Evolutionary conservation across 805 yeast genomes (phyloP).

Genomic region (Saccharomycopsis microspora): DNA sequence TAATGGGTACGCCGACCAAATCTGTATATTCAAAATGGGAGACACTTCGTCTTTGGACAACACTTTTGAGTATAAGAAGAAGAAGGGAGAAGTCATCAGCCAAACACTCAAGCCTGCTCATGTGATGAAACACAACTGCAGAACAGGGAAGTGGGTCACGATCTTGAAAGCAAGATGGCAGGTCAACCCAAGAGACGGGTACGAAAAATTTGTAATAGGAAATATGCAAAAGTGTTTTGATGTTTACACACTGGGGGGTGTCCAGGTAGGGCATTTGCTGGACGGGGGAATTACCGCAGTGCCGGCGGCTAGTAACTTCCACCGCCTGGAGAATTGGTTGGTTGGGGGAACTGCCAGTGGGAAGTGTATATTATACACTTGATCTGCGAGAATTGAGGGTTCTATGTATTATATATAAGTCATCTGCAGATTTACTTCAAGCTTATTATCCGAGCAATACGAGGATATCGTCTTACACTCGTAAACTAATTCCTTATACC

Average conservation of each 20-base stretch:
- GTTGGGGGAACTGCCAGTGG: constrained; percentile 95
- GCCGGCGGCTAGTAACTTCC: constrained; percentile 82
- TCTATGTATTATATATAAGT: neutral
- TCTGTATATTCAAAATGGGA: constrained; percentile 56
- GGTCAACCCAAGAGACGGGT: constrained; percentile 50
- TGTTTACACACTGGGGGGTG: constrained; percentile 66
- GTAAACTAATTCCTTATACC: no score
- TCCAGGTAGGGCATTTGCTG: constrained; percentile 64
- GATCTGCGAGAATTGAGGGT: neutral
- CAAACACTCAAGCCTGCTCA: constrained; percentile 44
- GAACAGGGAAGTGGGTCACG: constrained; percentile 95
- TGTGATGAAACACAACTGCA: constrained; percentile 79
- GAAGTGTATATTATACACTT: constrained; percentile 26
- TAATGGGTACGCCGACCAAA: constrained; percentile 86
- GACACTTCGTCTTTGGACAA: constrained; percentile 10
- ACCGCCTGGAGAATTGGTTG: constrained; percentile 80
- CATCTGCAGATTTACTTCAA: neutral
- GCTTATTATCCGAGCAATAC: no score
- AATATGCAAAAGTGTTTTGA: constrained; percentile 89
- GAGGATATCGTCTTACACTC: no score
- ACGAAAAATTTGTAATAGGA: constrained; percentile 80
- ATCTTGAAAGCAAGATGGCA: constrained; percentile 89
- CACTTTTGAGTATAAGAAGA: neutral
- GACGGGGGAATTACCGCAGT: constrained; percentile 67
- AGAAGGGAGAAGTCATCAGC: constrained; percentile 12